Base-by-base conservation (phyloP, 805 yeast species). In the Zygosaccharomyces lentus region DNA sequence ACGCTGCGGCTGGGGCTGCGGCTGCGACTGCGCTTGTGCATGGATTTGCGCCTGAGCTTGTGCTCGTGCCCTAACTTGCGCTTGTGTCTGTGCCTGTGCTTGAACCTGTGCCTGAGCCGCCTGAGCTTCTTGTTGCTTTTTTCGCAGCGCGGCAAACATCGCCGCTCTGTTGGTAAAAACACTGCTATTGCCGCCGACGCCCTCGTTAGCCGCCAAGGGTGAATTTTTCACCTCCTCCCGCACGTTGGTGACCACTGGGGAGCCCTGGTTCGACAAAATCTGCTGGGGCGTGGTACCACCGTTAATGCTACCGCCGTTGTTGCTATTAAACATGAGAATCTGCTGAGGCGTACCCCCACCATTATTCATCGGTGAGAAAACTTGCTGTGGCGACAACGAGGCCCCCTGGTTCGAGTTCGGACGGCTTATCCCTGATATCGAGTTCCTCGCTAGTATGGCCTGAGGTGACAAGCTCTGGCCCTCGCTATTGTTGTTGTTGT, bases 81-180 rank as follows among this genome's bases (percentile, higher is more conserved):
- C 61, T 44, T 45, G 60, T 24, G 47, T 49, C 30, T 58, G 68
- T 41, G 57, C 60, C 50, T 61, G 57, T 43, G 59, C 67, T 43
- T 73, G 59, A 60, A 69, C 47, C 68, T 65, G 75, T 61, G 67
- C 51, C 62, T 62, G 55, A 54, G 52, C 43, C 65, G 70, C 32
- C 66, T 70, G 49, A 27, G 54, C 60, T 26, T 58, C 64, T 32
- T 65, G 70, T 16, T 62, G 61, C 30, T 65, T 60, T 29, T 68
- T 70, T 45, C 69, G 72, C 29, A 70, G 48, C 9, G 70, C 67
- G 6, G 71, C 68, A 37, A 70, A 58, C 70, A 69, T 67, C 1
- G 73, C 69, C 37, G 70, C 68, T 50, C 71, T 68, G 34, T 69
- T 72, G 47, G 65, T 56, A 12, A 64, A 61, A 9, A 48, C 48